Conservation (phyloP, 2,329 filamentous ascomycete species). For the Fusarium buxicola region DNA sequence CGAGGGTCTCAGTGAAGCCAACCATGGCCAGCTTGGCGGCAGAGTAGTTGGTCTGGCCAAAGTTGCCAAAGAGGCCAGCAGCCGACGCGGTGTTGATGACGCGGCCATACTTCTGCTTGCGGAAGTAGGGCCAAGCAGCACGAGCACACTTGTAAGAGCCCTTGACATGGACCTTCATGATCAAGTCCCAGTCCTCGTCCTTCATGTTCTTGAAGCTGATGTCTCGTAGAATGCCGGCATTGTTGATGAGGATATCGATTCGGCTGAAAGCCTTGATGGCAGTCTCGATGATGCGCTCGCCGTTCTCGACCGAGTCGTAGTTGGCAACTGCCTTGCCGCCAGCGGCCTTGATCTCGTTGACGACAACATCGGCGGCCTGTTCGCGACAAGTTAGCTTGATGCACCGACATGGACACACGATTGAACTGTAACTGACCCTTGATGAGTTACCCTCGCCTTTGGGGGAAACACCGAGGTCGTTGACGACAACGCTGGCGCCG, state of each 20-base stretch:
- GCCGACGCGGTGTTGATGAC: constrained; percentile 98
- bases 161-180: constrained; percentile 91
- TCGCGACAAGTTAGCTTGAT: constrained; percentile 38
- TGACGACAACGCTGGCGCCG: constrained; percentile 95
- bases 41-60: constrained; percentile 97
- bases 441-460: constrained; percentile 90
- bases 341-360: constrained; percentile 84
- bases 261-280: constrained; percentile 85
- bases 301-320: constrained; percentile 94
- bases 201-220: constrained; percentile 99
- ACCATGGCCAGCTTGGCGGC: constrained; percentile 96
- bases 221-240: constrained; percentile 94
- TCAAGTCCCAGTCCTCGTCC: constrained; percentile 95
- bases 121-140: constrained; percentile 97
- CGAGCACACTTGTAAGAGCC: constrained; percentile 95
- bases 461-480: constrained; percentile 93
- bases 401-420: constrained; percentile 4
- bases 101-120: constrained; percentile 98
- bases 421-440: constrained; percentile 69
- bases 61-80: constrained; percentile 93
- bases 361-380: constrained; percentile 84
- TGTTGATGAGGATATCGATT: constrained; percentile 96
- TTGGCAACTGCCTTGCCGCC: constrained; percentile 98
- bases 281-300: constrained; percentile 93
- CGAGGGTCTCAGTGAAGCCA: constrained; percentile 96